Percentiles rank a stretch among this genome's conserved stretches.
phyloP scores from a whole-genome alignment of 345 rosid genomes.

The Citrus australasica region DNA sequence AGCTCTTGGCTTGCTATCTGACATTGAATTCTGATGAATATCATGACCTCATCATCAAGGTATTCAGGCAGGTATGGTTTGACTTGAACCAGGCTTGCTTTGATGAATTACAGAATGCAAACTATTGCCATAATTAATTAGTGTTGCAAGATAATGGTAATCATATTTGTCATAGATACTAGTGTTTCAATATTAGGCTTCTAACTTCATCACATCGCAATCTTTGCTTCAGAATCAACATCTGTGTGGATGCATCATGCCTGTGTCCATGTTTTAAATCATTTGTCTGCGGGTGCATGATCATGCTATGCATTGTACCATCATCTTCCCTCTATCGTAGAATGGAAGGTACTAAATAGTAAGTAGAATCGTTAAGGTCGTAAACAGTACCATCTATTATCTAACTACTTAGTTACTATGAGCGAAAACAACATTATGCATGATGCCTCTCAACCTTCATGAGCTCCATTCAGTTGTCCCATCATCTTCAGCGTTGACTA shows the following conservation, averaged over 20 bases:
- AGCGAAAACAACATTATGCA: not conserved
- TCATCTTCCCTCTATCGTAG: not conserved
- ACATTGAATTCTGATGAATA: conserved; percentile 63
- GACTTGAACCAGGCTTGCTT: conserved; percentile 39
- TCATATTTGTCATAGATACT: conserved; percentile 8
- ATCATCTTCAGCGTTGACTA: too few species aligned
- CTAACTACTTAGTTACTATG: not conserved
- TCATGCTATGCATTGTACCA: not conserved
- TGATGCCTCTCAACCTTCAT: too few species aligned
- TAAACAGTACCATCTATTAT: not conserved
- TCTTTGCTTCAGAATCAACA: not conserved
- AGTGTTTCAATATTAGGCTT: not conserved
- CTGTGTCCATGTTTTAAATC: not conserved
- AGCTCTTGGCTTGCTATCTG: conserved; percentile 82
- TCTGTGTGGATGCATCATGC: not conserved
- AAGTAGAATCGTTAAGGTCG: not conserved
- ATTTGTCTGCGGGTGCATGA: not conserved
- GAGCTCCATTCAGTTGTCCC: too few species aligned
- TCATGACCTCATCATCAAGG: conserved; percentile 85
- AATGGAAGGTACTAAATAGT: not conserved
- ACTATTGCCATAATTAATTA: conserved; percentile 8
- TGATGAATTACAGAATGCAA: conserved; percentile 24
- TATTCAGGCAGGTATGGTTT: conserved; percentile 73
- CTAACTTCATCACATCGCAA: not conserved
- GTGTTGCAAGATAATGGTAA: not conserved